phyloP scores from a whole-genome alignment of 495 filamentous ascomycete genomes.

The Neurospora intermedia region DNA sequence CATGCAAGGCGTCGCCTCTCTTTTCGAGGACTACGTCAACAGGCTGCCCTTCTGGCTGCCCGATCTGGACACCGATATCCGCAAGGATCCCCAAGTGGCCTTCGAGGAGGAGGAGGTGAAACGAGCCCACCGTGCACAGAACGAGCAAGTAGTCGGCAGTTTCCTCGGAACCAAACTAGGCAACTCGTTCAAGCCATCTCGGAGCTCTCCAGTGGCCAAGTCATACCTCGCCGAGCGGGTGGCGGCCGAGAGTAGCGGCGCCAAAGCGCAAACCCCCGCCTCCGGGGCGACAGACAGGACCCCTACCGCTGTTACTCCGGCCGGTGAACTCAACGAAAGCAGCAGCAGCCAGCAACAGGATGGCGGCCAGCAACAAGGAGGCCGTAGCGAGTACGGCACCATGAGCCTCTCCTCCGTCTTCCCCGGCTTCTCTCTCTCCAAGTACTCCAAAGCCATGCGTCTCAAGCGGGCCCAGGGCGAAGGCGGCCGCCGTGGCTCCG shows the following conservation, averaged over 20 bases:
- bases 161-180: slow-evolving; percentile 46
- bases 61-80: slow-evolving; percentile 83
- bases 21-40: slow-evolving; percentile 96
- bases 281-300: slow-evolving; percentile 8
- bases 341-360: background rate
- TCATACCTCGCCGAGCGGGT: slow-evolving; percentile 40
- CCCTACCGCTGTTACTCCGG: slow-evolving; percentile 21
- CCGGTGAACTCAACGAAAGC: slow-evolving; percentile 4
- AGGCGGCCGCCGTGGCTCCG: slow-evolving; percentile 1
- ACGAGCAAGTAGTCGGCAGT: slow-evolving; percentile 81
- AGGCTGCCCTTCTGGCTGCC: slow-evolving; percentile 91
- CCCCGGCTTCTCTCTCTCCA: slow-evolving; percentile 62
- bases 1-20: slow-evolving; percentile 77
- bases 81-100: slow-evolving; percentile 79
- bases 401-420: slow-evolving; percentile 46
- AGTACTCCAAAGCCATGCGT: slow-evolving; percentile 45
- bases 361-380: slow-evolving; percentile 1
- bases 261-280: slow-evolving; percentile 9
- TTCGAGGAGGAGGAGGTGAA: slow-evolving; percentile 86
- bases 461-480: slow-evolving; percentile 22
- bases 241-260: slow-evolving; percentile 23
- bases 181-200: slow-evolving; percentile 39
- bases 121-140: slow-evolving; percentile 65
- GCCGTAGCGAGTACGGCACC: slow-evolving; percentile 30
- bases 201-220: slow-evolving; percentile 52